Conservation (phyloP, 305 asterid species). For the Fraxinus sp. region DNA sequence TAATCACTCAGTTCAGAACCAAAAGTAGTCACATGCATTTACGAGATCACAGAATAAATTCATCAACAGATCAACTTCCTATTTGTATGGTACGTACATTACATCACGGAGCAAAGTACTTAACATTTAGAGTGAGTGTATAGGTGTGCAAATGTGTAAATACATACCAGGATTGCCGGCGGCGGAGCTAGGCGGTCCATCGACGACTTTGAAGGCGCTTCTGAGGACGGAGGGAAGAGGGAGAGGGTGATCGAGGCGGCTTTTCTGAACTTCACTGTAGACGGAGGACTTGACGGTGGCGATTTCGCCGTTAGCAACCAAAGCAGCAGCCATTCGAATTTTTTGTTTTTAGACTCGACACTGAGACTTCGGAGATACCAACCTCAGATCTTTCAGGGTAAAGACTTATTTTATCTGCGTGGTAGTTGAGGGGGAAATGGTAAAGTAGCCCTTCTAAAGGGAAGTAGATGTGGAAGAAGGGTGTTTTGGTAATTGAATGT, state of each 20-base stretch:
- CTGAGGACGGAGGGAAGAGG: conserved; percentile 83
- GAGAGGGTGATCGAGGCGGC: conserved; percentile 83
- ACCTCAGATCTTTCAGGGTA: conserved; percentile 31
- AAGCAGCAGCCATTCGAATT: conserved; percentile 56
- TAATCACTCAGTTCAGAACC: neutral
- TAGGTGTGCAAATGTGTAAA: neutral
- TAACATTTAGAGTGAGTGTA: neutral
- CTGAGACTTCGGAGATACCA: conserved; percentile 17
- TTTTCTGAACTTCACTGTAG: conserved; percentile 88
- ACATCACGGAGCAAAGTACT: neutral
- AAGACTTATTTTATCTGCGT: conserved; percentile 15
- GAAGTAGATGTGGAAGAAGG: neutral
- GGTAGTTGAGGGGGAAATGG: conserved; percentile 8
- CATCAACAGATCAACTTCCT: conserved; percentile 12
- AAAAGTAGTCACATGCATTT: neutral
- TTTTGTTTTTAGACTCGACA: conserved; percentile 10
- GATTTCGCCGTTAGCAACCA: conserved; percentile 50
- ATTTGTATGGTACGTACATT: neutral
- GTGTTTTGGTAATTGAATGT: neutral
- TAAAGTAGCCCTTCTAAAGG: conserved; percentile 25
- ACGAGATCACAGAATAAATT: conserved; percentile 20
- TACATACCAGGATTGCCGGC: conserved; percentile 87
- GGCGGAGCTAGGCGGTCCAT: conserved; percentile 86
- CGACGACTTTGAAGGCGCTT: conserved; percentile 59
- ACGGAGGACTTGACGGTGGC: conserved; percentile 48